A percentile compares a stretch with the other conserved stretches of the same genome.
Evolutionary conservation across 805 yeast genomes (phyloP).

Genomic region (Candida nanaspora): DNA sequence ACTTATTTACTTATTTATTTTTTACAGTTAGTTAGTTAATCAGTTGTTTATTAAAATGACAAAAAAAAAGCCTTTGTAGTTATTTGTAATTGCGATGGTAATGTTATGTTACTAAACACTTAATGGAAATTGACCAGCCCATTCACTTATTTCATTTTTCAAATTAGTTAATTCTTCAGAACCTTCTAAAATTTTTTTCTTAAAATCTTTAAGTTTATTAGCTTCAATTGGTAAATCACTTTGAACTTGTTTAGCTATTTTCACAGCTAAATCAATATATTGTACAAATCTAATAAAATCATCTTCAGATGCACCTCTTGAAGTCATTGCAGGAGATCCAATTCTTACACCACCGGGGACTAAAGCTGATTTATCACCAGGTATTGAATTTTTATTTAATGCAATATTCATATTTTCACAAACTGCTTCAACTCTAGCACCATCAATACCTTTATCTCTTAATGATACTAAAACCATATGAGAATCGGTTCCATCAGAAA

Average conservation of each 20-base stretch:
- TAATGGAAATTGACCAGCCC: constrained; percentile 88
- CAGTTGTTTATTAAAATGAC: neutral
- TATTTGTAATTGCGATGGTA: too few species aligned
- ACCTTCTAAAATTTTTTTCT: constrained; percentile 68
- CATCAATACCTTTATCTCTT: constrained; percentile 86
- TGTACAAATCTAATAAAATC: constrained; percentile 77
- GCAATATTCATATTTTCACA: constrained; percentile 94
- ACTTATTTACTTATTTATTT: too few species aligned
- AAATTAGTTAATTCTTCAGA: constrained; percentile 59
- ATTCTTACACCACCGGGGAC: constrained; percentile 97
- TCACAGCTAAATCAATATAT: constrained; percentile 75
- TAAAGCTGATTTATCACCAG: constrained; percentile 94
- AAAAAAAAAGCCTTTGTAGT: neutral
- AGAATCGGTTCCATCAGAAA: constrained; percentile 93
- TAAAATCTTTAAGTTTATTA: constrained; percentile 93
- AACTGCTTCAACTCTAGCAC: constrained; percentile 94
- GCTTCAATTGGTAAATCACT: constrained; percentile 80
- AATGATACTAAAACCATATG: constrained; percentile 91
- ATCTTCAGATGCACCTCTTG: constrained; percentile 87
- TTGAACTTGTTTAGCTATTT: constrained; percentile 72
- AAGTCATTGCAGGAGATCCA: constrained; percentile 98
- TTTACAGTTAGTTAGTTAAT: too few species aligned
- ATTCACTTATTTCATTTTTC: constrained; percentile 72
- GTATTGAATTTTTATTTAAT: constrained; percentile 93
- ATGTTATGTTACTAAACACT: constrained; percentile 33